Evolutionary conservation across 2,329 filamentous ascomycete species (phyloP).

Genomic region (Hypocreales sp.): DNA sequence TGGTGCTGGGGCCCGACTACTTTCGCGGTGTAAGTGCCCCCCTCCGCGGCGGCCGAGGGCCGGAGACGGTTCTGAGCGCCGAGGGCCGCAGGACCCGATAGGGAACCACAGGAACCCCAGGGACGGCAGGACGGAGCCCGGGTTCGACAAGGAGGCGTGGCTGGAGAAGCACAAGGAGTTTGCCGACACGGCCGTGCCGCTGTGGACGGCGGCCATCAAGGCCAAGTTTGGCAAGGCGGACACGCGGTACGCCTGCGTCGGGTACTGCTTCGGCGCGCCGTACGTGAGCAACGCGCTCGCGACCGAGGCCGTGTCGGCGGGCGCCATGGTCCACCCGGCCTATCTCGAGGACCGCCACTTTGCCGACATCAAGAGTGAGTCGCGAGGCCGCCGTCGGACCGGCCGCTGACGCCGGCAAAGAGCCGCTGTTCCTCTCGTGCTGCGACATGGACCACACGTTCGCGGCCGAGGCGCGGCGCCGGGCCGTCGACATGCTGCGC

Average conservation of each 20-base stretch:
- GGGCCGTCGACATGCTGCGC: conserved; percentile 25
- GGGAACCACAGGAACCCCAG: conserved; percentile 20
- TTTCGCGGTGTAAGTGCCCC: conserved; percentile 20
- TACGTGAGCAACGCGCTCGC: conserved; percentile 27
- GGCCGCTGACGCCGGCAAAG: conserved; percentile 9
- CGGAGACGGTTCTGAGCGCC: neutral
- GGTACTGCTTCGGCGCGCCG: conserved; percentile 25
- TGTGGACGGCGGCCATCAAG: conserved; percentile 24
- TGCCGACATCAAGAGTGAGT: conserved; percentile 17
- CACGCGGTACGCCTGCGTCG: conserved; percentile 8
- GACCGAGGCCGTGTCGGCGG: conserved; percentile 18
- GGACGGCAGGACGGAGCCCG: conserved; percentile 11
- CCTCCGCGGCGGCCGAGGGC: neutral
- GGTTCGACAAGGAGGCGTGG: conserved; percentile 33
- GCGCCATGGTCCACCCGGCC: conserved; percentile 35
- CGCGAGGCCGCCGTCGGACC: no score
- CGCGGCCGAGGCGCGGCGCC: conserved; percentile 16
- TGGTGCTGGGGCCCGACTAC: conserved; percentile 26
- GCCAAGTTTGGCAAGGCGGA: conserved; percentile 14
- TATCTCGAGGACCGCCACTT: conserved; percentile 32
- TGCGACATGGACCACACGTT: conserved; percentile 29
- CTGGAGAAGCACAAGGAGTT: conserved; percentile 26
- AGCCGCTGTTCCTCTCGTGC: conserved; percentile 29
- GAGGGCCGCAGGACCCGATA: conserved; percentile 26
- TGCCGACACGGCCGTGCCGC: conserved; percentile 24